Conservation (phyloP, 352 stramenopile genomes). For the Pythium guiyangense region DNA sequence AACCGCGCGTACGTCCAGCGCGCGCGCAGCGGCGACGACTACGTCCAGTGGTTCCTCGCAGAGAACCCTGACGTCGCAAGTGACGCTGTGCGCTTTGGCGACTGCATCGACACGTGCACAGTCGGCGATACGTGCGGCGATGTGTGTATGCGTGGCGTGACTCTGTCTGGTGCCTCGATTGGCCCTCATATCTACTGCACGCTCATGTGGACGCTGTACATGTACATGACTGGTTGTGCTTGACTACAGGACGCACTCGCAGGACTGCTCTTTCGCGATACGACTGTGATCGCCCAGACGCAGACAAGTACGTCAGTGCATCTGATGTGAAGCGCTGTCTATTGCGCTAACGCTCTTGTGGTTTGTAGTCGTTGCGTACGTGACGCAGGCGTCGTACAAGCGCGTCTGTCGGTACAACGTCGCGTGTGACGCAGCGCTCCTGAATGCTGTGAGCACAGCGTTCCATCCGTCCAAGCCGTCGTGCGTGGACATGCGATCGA, state of each 20-base stretch:
- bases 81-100: constrained; percentile 23
- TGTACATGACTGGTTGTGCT: neutral
- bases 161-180: neutral
- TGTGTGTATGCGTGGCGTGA: constrained; percentile 17
- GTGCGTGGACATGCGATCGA: constrained; percentile 8
- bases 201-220: neutral
- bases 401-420: constrained; percentile 33
- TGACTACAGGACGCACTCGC: constrained; percentile 26
- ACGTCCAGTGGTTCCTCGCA: constrained; percentile 22
- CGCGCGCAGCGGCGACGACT: constrained; percentile 22
- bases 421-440: constrained; percentile 16
- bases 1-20: constrained; percentile 16
- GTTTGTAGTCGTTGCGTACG: constrained; percentile 22
- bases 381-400: constrained; percentile 36
- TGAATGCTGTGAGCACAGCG: constrained; percentile 17
- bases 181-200: neutral
- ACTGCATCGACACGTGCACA: constrained; percentile 32
- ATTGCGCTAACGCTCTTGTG: neutral
- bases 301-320: constrained; percentile 24
- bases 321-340: neutral
- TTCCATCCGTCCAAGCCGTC: constrained; percentile 7
- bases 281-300: constrained; percentile 33
- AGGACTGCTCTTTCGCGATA: constrained; percentile 26
- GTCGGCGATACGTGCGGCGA: constrained; percentile 34
- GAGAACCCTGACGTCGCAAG: constrained; percentile 4